Evolutionary conservation across 192 early-diverging fungal species (phyloP).

Genomic region (Diversispora eburnea): DNA sequence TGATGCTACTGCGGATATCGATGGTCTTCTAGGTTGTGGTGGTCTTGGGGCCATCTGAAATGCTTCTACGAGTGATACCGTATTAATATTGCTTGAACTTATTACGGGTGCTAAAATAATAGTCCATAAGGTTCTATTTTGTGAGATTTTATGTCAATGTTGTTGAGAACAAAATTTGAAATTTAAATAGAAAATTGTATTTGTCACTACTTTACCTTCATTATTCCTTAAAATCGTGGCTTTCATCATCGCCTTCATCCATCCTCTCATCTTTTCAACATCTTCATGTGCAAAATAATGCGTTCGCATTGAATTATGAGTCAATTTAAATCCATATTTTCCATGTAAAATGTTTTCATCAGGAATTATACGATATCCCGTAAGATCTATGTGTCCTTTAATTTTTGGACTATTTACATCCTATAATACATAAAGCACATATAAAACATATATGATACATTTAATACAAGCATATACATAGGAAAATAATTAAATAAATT

Average conservation of each 20-base stretch:
- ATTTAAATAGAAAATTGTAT: background rate
- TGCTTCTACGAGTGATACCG: constrained; percentile 53
- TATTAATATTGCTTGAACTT: constrained; percentile 56
- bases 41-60: constrained; percentile 32
- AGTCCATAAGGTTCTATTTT: background rate
- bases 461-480: background rate
- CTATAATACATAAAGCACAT: background rate
- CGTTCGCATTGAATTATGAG: constrained; percentile 52
- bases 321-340: constrained; percentile 61
- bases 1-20: background rate
- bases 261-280: constrained; percentile 46
- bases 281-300: constrained; percentile 61
- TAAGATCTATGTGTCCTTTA: constrained; percentile 58
- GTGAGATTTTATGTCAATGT: background rate
- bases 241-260: constrained; percentile 63
- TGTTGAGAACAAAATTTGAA: background rate
- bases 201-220: constrained; percentile 23
- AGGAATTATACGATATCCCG: constrained; percentile 55
- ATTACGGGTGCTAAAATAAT: constrained; percentile 46
- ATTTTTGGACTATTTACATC: constrained; percentile 9
- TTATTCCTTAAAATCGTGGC: constrained; percentile 56
- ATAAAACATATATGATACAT: background rate
- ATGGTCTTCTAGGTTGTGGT: background rate
- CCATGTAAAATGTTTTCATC: constrained; percentile 57
- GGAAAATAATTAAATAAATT: background rate